A percentile compares a stretch with the other conserved stretches of the same genome.
These are phyloP conservation scores for Vigna radiata DNA, from an alignment of 306 rosid genomes.

Conservation along the genomic window DNA sequence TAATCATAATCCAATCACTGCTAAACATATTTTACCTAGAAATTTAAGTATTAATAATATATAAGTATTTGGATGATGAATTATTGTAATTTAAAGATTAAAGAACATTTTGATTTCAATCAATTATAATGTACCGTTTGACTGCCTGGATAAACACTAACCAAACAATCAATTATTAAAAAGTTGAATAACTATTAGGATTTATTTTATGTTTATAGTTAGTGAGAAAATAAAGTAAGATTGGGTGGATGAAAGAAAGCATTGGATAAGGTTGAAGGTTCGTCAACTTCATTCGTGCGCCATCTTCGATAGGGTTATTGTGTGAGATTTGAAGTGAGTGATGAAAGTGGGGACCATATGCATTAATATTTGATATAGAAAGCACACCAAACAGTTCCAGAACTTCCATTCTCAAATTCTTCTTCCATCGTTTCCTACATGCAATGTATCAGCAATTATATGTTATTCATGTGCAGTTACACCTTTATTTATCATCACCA, in stretches of 20 bases:
- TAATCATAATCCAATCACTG: too few relatives aligned
- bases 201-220: not conserved
- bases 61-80: too few relatives aligned
- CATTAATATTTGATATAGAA: constrained; percentile 45
- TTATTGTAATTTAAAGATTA: too few relatives aligned
- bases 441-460: constrained; percentile 36
- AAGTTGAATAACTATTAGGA: too few relatives aligned
- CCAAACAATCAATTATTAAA: too few relatives aligned
- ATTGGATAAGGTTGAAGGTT: constrained; percentile 25
- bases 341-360: constrained; percentile 41
- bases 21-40: too few relatives aligned
- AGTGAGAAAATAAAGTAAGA: not conserved
- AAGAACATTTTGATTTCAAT: too few relatives aligned
- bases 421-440: not conserved
- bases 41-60: too few relatives aligned
- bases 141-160: too few relatives aligned
- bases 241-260: not conserved
- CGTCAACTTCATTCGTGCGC: constrained; percentile 38
- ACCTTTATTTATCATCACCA: constrained; percentile 1
- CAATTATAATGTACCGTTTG: too few relatives aligned
- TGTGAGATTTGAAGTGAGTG: constrained; percentile 25
- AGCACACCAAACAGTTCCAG: constrained; percentile 41
- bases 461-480: constrained; percentile 17
- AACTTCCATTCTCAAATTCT: constrained; percentile 5
- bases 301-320: constrained; percentile 15